Conservation (phyloP, 768 basidiomycete genomes). For the Pholiota conissans region DNA sequence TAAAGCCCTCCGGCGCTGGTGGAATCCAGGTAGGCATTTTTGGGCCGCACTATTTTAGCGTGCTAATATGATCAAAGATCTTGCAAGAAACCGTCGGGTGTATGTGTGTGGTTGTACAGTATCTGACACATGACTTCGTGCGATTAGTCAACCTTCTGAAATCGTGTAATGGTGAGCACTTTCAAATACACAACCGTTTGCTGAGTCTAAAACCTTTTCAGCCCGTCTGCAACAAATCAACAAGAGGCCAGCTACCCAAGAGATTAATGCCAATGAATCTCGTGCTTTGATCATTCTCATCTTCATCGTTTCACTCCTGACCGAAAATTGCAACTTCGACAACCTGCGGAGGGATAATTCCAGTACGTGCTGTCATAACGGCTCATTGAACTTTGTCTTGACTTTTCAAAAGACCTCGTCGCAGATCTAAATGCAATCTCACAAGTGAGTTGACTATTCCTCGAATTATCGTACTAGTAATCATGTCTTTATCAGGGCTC, state of each 20-base stretch:
- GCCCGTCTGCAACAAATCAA: conserved; percentile 66
- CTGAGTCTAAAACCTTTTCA: conserved; percentile 24
- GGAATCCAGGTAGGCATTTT: conserved; percentile 58
- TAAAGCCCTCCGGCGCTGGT: conserved; percentile 73
- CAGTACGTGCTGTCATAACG: too few species aligned
- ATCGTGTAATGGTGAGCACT: conserved; percentile 74
- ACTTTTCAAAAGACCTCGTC: conserved; percentile 43
- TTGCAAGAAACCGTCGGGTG: conserved; percentile 93
- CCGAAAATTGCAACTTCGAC: conserved; percentile 91
- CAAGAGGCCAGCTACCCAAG: conserved; percentile 38
- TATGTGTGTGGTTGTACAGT: conserved; percentile 80
- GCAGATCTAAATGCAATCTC: conserved; percentile 60
- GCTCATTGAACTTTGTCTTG: too few species aligned
- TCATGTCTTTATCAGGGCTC: conserved; percentile 37
- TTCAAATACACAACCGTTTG: conserved; percentile 3
- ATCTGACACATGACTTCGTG: conserved; percentile 84
- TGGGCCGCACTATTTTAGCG: background rate
- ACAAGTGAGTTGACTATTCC: conserved; percentile 17
- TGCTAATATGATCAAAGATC: conserved; percentile 43
- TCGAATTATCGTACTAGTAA: too few species aligned
- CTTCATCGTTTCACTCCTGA: conserved; percentile 82
- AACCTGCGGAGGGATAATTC: conserved; percentile 58
- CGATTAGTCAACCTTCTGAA: conserved; percentile 78
- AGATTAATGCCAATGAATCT: conserved; percentile 48
- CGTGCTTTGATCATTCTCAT: conserved; percentile 69